phyloP scores from a whole-genome alignment of 495 filamentous ascomycete species.

The Staphylotrichum longicolle region DNA sequence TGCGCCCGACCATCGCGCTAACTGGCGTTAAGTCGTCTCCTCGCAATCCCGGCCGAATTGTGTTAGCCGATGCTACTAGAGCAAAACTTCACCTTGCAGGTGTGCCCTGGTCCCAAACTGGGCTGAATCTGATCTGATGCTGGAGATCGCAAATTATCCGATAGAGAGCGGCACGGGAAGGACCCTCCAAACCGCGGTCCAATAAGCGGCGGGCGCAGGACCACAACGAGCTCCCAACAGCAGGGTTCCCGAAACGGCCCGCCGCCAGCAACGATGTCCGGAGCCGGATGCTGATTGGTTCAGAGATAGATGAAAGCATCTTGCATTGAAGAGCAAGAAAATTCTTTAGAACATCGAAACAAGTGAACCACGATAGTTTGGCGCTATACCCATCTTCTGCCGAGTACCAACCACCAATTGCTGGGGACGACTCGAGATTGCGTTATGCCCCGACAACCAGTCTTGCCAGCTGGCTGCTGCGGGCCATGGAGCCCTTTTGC shows the following conservation, averaged over 20 bases:
- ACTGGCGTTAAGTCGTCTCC: too few species aligned
- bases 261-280: not conserved
- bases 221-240: not conserved
- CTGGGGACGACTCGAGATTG: not conserved
- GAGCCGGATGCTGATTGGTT: slow-evolving; percentile 10
- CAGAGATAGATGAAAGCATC: slow-evolving; percentile 10
- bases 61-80: slow-evolving; percentile 8
- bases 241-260: slow-evolving; percentile 6
- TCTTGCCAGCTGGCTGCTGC: not conserved
- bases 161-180: slow-evolving; percentile 11
- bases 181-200: not conserved
- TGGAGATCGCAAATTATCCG: slow-evolving; percentile 2
- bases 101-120: not conserved
- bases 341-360: not conserved
- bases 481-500: not conserved
- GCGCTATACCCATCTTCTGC: not conserved
- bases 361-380: not conserved
- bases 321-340: slow-evolving; percentile 2
- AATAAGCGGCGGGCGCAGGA: not conserved
- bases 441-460: not conserved
- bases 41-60: not conserved
- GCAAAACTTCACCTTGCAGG: not conserved
- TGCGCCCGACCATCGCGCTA: not conserved
- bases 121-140: slow-evolving; percentile 17
- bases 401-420: not conserved